A percentile compares a stretch with the other conserved stretches of the same genome.
These are phyloP conservation scores for Centaurea solstitialis DNA, from an alignment of 129 eudicot genomes.

Conservation along the genomic window DNA sequence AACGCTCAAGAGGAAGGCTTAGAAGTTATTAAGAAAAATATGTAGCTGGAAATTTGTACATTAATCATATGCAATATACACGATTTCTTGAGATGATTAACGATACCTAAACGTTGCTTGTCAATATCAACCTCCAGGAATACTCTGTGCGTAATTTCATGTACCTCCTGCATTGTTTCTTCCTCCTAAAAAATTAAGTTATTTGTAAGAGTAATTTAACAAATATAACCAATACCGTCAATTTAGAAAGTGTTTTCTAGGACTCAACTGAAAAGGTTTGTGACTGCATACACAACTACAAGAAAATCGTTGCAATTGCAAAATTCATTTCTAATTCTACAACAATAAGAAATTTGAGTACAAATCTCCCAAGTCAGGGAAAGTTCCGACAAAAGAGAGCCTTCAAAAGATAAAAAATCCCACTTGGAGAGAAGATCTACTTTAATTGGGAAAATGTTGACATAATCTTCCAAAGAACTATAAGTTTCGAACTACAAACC, in stretches of 20 bases:
- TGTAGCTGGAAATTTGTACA: neutral
- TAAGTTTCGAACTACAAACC: neutral
- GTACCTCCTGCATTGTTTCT: conserved; percentile 59
- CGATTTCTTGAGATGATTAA: neutral
- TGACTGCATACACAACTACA: neutral
- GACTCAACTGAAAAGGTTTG: neutral
- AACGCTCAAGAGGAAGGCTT: neutral
- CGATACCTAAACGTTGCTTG: conserved; percentile 86
- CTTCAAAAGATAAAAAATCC: neutral
- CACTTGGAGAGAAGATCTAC: neutral
- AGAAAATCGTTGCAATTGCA: neutral
- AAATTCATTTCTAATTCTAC: neutral
- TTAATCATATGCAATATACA: neutral
- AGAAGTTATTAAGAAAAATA: neutral
- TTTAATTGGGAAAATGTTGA: neutral
- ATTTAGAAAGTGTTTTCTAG: neutral
- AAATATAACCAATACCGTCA: neutral
- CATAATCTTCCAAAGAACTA: neutral
- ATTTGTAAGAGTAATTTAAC: conserved; percentile 9
- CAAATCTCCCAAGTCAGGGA: neutral
- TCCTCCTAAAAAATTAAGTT: conserved; percentile 39
- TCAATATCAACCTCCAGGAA: conserved; percentile 92
- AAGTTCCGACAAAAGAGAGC: neutral
- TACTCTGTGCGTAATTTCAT: conserved; percentile 80
- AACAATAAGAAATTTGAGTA: neutral